phyloP scores from a whole-genome alignment of 2,329 filamentous ascomycete genomes.

The Fusarium decemcellulare region DNA sequence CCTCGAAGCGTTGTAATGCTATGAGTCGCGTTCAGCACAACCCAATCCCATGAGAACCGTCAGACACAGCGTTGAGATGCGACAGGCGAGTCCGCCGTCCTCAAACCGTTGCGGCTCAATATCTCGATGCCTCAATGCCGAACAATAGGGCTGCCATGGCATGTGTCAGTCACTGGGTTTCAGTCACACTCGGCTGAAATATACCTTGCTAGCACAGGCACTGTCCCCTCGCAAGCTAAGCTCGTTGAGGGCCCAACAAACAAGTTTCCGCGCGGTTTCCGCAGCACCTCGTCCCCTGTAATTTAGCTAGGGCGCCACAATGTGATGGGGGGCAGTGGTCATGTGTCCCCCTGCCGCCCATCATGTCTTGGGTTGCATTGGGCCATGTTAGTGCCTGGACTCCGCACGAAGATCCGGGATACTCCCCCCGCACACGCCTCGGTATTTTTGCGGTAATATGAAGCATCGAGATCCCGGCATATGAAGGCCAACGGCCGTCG shows the following conservation, averaged over 20 bases:
- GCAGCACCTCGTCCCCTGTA: neutral
- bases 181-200: neutral
- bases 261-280: neutral
- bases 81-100: neutral
- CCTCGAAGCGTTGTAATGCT: neutral
- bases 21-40: neutral
- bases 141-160: neutral
- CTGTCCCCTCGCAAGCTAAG: neutral
- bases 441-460: no score
- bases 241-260: neutral
- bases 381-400: slow-evolving; percentile 8
- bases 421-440: no score
- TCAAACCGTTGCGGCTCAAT: neutral
- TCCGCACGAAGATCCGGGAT: slow-evolving; percentile 33
- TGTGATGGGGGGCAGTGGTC: slow-evolving; percentile 22
- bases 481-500: neutral
- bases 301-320: neutral
- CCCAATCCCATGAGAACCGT: neutral
- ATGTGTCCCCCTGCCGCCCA: slow-evolving; percentile 14
- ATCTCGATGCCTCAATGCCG: neutral
- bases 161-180: neutral
- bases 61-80: neutral
- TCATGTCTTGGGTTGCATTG: slow-evolving; percentile 11
- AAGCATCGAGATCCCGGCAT: neutral
- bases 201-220: neutral